A percentile compares a stretch with the other conserved stretches of the same genome.
phyloP scores from a whole-genome alignment of 257 asterid genomes.

The Capsicum baccatum region DNA sequence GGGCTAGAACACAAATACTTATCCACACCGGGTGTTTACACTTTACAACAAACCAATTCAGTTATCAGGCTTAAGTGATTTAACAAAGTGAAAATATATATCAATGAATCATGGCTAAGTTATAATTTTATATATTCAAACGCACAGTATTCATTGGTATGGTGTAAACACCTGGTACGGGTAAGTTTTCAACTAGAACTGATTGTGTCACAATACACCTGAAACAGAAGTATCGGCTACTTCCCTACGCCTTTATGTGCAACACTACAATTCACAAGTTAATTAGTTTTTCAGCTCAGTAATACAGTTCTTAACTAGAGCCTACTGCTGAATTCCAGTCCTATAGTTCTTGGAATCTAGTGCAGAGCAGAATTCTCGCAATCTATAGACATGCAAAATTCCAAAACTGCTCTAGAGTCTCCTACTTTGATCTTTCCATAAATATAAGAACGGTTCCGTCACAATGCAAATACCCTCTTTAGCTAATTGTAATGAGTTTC shows the following conservation, averaged over 20 bases:
- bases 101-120: not conserved
- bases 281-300: not conserved
- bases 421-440: not conserved
- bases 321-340: conserved; percentile 10
- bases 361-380: not conserved
- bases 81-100: not conserved
- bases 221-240: not conserved
- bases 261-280: not conserved
- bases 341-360: not conserved
- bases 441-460: not conserved
- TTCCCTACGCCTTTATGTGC: not conserved
- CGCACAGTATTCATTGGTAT: not conserved
- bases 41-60: not conserved
- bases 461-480: conserved; percentile 1
- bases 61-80: not conserved
- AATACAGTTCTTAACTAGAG: not conserved
- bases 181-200: not conserved
- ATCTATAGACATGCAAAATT: not conserved
- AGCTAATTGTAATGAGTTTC: not conserved
- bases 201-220: not conserved
- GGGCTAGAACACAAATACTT: not conserved
- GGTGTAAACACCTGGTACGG: not conserved
- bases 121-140: not conserved
- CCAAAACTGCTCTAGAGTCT: not conserved
- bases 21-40: not conserved